A percentile compares a stretch with the other conserved stretches of the same genome.
These are phyloP conservation scores for Amoebophrya sp. DNA, from an alignment of 169 alveolate species.

Conservation along the genomic window DNA sequence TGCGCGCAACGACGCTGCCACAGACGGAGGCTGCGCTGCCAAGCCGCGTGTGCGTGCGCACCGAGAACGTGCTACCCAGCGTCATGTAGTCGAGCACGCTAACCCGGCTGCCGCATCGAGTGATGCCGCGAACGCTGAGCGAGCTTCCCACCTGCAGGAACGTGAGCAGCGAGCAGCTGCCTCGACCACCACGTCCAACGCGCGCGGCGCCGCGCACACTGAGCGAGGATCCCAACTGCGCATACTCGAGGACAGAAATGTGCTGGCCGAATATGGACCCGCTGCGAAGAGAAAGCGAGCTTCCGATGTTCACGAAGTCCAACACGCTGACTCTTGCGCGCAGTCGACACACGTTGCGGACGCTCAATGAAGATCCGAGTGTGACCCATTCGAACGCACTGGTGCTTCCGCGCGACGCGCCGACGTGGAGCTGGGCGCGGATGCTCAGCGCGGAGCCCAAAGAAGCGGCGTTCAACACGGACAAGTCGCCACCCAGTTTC, in stretches of 20 bases:
- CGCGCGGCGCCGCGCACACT: constrained; percentile 8
- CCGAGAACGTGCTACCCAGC: constrained; percentile 3
- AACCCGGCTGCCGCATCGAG: background rate
- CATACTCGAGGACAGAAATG: background rate
- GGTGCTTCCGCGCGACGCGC: too few species aligned
- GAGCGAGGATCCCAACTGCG: background rate
- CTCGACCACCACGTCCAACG: too few species aligned
- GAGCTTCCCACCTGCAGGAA: too few species aligned
- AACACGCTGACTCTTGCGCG: background rate
- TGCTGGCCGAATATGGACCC: background rate
- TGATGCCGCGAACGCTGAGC: background rate
- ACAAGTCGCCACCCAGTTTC: background rate
- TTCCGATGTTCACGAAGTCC: constrained; percentile 8
- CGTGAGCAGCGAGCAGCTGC: too few species aligned
- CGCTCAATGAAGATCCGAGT: background rate
- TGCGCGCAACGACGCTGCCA: too few species aligned
- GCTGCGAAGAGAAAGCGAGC: background rate
- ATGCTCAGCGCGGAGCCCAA: constrained; percentile 10
- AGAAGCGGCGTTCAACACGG: background rate
- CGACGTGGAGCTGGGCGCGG: background rate
- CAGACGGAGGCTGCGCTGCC: constrained; percentile 17
- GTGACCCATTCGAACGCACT: too few species aligned
- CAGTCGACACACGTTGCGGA: constrained; percentile 13
- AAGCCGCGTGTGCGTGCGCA: background rate
- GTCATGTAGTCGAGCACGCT: background rate